These are phyloP conservation scores for Staphylotrichum longicolle DNA, from an alignment of 495 filamentous ascomycete species.

Conservation along the genomic window DNA sequence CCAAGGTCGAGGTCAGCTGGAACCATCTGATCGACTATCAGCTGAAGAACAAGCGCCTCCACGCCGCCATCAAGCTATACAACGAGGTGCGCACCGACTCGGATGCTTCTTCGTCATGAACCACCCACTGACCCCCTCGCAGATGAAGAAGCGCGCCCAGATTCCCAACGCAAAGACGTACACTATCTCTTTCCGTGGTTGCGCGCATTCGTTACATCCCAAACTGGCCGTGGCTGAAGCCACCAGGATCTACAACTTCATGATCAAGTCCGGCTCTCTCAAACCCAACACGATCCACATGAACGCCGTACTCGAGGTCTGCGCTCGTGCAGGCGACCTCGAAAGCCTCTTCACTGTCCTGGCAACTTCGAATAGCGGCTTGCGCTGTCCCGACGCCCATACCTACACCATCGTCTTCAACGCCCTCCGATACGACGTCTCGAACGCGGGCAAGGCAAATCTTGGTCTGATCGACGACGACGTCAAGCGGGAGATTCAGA, in stretches of 20 bases:
- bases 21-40: conserved; percentile 77
- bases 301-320: conserved; percentile 82
- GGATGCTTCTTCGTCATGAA: background rate
- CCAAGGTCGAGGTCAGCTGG: conserved; percentile 72
- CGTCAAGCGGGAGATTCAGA: conserved; percentile 32
- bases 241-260: conserved; percentile 67
- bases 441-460: conserved; percentile 15
- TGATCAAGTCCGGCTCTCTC: conserved; percentile 58
- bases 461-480: conserved; percentile 22
- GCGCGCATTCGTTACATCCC: conserved; percentile 53
- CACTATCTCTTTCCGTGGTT: conserved; percentile 77
- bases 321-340: conserved; percentile 64
- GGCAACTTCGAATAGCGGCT: conserved; percentile 60
- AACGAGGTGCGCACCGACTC: conserved; percentile 64
- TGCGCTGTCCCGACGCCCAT: conserved; percentile 58
- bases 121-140: background rate
- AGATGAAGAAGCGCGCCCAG: conserved; percentile 93
- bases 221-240: conserved; percentile 58
- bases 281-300: conserved; percentile 72
- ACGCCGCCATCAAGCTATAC: conserved; percentile 68
- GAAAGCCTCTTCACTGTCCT: conserved; percentile 73
- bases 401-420: conserved; percentile 84
- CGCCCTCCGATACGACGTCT: conserved; percentile 52
- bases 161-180: conserved; percentile 73
- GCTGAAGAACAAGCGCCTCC: conserved; percentile 56